Base-by-base conservation (phyloP, 2,329 filamentous ascomycete species). In the Hypoxylon rubiginosum region DNA sequence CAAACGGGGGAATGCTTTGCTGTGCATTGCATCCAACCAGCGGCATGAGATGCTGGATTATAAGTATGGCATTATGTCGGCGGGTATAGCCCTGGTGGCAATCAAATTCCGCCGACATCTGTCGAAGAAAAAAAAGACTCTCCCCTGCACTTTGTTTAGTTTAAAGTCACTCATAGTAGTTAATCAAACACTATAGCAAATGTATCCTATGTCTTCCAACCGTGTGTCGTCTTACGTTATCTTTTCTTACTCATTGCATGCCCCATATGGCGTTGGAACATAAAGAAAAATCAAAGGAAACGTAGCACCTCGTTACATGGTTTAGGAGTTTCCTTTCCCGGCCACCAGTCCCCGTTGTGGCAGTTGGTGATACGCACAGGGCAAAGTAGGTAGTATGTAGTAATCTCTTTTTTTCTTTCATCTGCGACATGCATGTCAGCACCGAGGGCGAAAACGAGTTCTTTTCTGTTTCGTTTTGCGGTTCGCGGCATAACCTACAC, bases 1-100 rank as follows among this genome's bases (percentile, higher is more conserved):
- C 67, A 65, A 58, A 56, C 21, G 36, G 50, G 58, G 43, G 49
- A 51, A 50, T 61, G 58, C 58, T 54, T 55, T 52, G 53, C 69
- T 61, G 63, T 56, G 66, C 67, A 65, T 10, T 56, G 67, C 65
- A 67, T 66, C 55, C 43, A 3, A 49, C 45, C 34, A 32, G 36
- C 51, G 72, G 70, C 70, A 74, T 76, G 73, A 74, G 72, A 74
- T 72, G 74, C 74, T 72, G 73, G 73, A 19, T 43, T 43, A 21
- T 43, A 5, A 11, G 60, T 67, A 55, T 63, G 57, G 59, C 56
- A 57, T 58, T 60, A 55, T 61, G 66, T 67, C 63, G 63, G 64
- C 55, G 62, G 58, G 15, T 10, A 9, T 10, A 9, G 64, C 63
- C 68, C 66, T 58, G 68, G 66, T 50, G 67, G 64, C 55, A 28